Conservation (phyloP, 768 basidiomycete species). For the Boletus reticulatus region DNA sequence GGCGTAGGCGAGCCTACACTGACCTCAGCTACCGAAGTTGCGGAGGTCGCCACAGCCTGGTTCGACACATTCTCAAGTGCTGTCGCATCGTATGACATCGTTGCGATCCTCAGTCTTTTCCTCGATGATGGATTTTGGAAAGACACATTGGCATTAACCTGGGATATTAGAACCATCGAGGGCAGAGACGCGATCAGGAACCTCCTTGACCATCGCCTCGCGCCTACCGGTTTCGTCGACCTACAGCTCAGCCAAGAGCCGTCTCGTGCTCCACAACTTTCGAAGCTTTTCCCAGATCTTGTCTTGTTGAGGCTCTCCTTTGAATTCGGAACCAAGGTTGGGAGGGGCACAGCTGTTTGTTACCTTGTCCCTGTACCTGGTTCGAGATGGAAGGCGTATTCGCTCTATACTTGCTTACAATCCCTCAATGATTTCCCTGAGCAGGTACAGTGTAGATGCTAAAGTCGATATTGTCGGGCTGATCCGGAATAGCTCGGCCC, state of each 20-base stretch:
- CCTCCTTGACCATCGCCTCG: constrained; percentile 37
- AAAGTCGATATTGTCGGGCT: background rate
- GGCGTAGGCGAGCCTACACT: constrained; percentile 19
- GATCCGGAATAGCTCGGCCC: background rate
- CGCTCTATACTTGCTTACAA: constrained; percentile 59
- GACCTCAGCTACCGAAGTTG: constrained; percentile 16
- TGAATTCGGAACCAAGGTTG: constrained; percentile 50
- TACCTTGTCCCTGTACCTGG: constrained; percentile 47
- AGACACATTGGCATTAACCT: constrained; percentile 52
- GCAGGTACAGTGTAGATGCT: background rate
- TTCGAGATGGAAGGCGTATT: constrained; percentile 56
- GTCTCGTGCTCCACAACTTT: constrained; percentile 32
- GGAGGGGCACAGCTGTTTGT: constrained; percentile 49
- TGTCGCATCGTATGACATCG: constrained; percentile 12
- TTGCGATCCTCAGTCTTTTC: constrained; percentile 22
- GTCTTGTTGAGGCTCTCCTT: constrained; percentile 57
- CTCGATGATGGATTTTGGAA: constrained; percentile 43
- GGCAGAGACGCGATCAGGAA: constrained; percentile 36
- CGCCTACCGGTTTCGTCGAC: constrained; percentile 12
- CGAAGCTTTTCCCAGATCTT: constrained; percentile 49
- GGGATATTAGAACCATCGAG: constrained; percentile 51
- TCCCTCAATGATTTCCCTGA: constrained; percentile 51
- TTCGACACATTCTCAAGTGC: constrained; percentile 22
- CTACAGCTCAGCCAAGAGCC: constrained; percentile 13
- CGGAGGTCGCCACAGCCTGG: constrained; percentile 21